These are phyloP conservation scores for Cutaneotrichosporon daszewskae DNA, from an alignment of 1,284 basidiomycete species.

Conservation along the genomic window DNA sequence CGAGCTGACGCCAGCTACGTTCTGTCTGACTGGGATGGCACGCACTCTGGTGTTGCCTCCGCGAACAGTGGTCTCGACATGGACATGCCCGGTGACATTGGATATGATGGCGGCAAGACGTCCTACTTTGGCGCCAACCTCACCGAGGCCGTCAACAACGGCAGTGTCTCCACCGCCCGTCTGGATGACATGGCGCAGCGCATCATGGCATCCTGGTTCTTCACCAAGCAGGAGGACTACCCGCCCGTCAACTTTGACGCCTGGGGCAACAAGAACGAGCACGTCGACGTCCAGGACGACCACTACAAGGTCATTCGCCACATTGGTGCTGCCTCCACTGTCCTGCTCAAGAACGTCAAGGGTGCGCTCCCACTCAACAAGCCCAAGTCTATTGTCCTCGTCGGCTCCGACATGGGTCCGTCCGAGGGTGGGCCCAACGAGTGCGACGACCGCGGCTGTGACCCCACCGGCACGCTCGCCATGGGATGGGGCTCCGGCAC, in stretches of 20 bases:
- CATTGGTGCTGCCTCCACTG: slow-evolving; percentile 49
- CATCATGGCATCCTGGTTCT: slow-evolving; percentile 29
- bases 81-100: slow-evolving; percentile 51
- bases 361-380: slow-evolving; percentile 56
- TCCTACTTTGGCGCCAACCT: slow-evolving; percentile 14
- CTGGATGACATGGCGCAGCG: slow-evolving; percentile 34
- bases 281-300: slow-evolving; percentile 66
- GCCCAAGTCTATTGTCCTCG: slow-evolving; percentile 55
- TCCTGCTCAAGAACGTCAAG: slow-evolving; percentile 66
- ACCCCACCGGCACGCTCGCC: slow-evolving; percentile 57
- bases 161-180: slow-evolving; percentile 21
- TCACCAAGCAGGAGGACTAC: slow-evolving; percentile 27
- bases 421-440: slow-evolving; percentile 65
- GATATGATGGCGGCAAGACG: slow-evolving; percentile 12
- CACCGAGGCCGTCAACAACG: slow-evolving; percentile 25
- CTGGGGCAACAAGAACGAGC: slow-evolving; percentile 48
- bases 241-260: slow-evolving; percentile 18
- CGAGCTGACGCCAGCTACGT: slow-evolving; percentile 15
- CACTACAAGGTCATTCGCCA: slow-evolving; percentile 52
- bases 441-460: slow-evolving; percentile 63
- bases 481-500: slow-evolving; percentile 77
- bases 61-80: slow-evolving; percentile 28
- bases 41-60: slow-evolving; percentile 11
- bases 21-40: slow-evolving; percentile 24
- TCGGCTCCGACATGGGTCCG: slow-evolving; percentile 68